phyloP scores from a whole-genome alignment of 495 filamentous ascomycete species.

The Polyplosphaeria fusca region DNA sequence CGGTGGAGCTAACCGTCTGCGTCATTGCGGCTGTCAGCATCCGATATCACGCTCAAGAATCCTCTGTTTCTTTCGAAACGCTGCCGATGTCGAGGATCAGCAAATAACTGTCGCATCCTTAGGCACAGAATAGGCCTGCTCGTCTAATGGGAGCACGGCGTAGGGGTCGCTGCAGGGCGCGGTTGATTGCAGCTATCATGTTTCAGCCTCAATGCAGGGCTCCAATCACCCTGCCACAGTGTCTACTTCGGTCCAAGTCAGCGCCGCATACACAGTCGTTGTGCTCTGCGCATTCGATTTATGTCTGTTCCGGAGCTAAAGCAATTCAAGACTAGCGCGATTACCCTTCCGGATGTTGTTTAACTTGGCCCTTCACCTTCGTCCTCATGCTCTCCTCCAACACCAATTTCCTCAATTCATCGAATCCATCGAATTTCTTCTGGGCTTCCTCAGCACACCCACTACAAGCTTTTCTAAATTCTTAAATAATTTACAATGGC shows the following conservation, averaged over 20 bases:
- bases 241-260: conserved; percentile 9
- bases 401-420: conserved; percentile 1
- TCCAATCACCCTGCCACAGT: conserved; percentile 8
- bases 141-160: neutral
- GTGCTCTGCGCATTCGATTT: too few relatives aligned
- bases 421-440: neutral
- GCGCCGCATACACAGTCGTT: conserved; percentile 19
- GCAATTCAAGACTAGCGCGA: conserved; percentile 8
- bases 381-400: neutral
- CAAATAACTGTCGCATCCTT: neutral
- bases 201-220: conserved; percentile 29
- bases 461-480: neutral
- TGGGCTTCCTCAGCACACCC: neutral
- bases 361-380: neutral
- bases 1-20: too few relatives aligned
- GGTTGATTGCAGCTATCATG: neutral
- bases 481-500: conserved; percentile 23
- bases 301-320: neutral
- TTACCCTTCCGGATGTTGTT: conserved; percentile 4
- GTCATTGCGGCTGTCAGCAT: too few relatives aligned
- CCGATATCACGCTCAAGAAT: too few relatives aligned
- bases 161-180: neutral
- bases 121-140: neutral
- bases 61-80: too few relatives aligned
- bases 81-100: neutral